phyloP scores from a whole-genome alignment of 2,329 filamentous ascomycete genomes.

The Dactylellina leptospora region DNA sequence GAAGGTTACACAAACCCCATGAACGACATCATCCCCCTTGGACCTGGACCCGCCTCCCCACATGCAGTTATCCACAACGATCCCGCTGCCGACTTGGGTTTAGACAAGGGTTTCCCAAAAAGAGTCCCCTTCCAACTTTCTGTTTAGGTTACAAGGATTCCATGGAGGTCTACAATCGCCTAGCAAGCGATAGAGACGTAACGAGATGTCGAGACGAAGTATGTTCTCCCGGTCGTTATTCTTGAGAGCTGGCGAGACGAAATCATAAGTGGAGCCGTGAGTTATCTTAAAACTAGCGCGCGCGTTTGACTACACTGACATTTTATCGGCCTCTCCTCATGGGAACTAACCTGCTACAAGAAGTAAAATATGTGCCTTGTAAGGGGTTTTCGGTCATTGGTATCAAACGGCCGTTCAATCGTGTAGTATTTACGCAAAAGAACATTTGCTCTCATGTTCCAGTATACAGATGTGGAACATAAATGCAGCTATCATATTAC shows the following conservation, averaged over 20 bases:
- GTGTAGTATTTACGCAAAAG: too few species aligned
- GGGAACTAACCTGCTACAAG: not conserved
- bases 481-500: too few species aligned
- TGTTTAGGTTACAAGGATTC: not conserved
- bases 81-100: not conserved
- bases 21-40: slow-evolving; percentile 12
- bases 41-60: slow-evolving; percentile 13
- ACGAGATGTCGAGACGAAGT: too few species aligned
- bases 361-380: too few species aligned
- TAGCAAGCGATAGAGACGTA: not conserved
- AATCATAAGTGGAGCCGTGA: not conserved
- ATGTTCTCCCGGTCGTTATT: not conserved
- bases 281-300: not conserved
- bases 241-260: not conserved
- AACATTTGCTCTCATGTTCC: too few species aligned
- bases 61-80: slow-evolving; percentile 10
- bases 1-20: slow-evolving; percentile 21
- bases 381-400: too few species aligned
- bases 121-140: not conserved
- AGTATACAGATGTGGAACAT: too few species aligned
- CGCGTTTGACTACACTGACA: not conserved
- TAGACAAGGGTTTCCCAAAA: slow-evolving; percentile 12
- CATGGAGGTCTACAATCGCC: not conserved
- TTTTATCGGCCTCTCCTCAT: not conserved
- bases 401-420: too few species aligned